phyloP scores from a whole-genome alignment of 176 grass and related monocot genomes.

The Phoenix dactylifera region DNA sequence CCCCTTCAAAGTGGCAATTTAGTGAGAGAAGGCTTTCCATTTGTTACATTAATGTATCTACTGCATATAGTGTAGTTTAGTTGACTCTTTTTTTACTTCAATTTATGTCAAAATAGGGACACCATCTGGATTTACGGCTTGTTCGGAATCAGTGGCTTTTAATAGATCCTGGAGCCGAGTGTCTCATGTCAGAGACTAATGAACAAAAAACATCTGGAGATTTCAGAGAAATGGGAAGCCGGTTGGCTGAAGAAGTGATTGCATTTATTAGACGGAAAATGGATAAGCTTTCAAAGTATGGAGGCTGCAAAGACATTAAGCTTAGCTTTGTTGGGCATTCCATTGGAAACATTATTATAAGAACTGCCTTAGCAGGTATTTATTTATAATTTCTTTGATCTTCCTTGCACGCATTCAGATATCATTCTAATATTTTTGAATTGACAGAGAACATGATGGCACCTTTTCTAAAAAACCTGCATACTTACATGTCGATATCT shows the following conservation, averaged over 20 bases:
- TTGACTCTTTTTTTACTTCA: conserved; percentile 7
- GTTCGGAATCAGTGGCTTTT: conserved; percentile 88
- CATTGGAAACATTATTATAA: conserved; percentile 89
- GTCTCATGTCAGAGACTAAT: conserved; percentile 75
- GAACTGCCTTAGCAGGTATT: conserved; percentile 68
- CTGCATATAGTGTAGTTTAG: not conserved
- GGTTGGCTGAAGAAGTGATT: conserved; percentile 66
- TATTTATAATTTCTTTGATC: conserved; percentile 9
- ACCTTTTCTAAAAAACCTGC: conserved; percentile 67
- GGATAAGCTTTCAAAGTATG: conserved; percentile 55
- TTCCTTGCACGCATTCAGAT: not conserved
- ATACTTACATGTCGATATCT: conserved; percentile 88
- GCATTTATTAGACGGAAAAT: conserved; percentile 50
- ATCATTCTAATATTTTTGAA: conserved; percentile 6
- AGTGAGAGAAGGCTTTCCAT: too few relatives aligned
- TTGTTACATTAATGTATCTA: not conserved
- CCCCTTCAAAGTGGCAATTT: too few relatives aligned
- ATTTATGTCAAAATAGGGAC: conserved; percentile 36
- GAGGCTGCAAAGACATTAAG: conserved; percentile 66
- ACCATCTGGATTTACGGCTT: conserved; percentile 86
- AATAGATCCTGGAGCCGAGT: conserved; percentile 78
- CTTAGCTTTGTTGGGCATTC: conserved; percentile 92
- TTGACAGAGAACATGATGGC: conserved; percentile 48
- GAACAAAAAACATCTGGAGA: conserved; percentile 85
- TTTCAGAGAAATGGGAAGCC: conserved; percentile 82